Percentiles rank a stretch among this genome's conserved stretches.
These are phyloP conservation scores for Groenewaldozyma auringiensis DNA, from an alignment of 1,139 yeast species.

Conservation along the genomic window DNA sequence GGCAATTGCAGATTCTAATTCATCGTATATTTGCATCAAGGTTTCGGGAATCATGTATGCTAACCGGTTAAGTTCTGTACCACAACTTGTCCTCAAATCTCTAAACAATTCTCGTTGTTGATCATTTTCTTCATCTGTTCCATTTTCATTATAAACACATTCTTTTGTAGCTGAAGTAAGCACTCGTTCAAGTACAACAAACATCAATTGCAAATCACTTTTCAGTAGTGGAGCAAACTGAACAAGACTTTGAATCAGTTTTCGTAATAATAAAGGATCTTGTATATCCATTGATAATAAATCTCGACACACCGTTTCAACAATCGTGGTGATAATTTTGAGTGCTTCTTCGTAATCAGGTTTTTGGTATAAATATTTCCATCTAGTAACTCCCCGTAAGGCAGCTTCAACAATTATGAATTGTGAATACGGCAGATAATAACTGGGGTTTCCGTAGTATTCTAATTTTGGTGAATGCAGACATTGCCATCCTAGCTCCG, in stretches of 20 bases:
- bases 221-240: conserved; percentile 90
- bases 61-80: conserved; percentile 86
- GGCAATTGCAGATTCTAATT: conserved; percentile 73
- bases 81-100: conserved; percentile 86
- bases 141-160: conserved; percentile 49
- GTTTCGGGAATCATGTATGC: conserved; percentile 94
- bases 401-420: conserved; percentile 84
- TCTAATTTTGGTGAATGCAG: conserved; percentile 48
- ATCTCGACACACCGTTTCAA: conserved; percentile 71
- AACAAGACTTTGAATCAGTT: conserved; percentile 88
- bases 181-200: conserved; percentile 78
- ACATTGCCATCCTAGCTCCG: conserved; percentile 63
- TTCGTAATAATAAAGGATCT: conserved; percentile 75
- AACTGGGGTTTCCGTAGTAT: conserved; percentile 58
- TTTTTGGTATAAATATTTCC: conserved; percentile 83
- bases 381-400: conserved; percentile 86
- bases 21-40: conserved; percentile 68
- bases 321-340: conserved; percentile 49
- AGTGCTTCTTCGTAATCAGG: conserved; percentile 56
- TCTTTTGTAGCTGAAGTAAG: conserved; percentile 82
- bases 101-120: conserved; percentile 75
- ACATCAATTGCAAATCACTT: conserved; percentile 61
- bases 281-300: conserved; percentile 66
- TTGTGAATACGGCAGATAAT: conserved; percentile 71
- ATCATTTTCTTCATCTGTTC: conserved; percentile 41